Base-by-base conservation (phyloP, 495 filamentous ascomycete species). In the Beverwykella pulmonaria region DNA sequence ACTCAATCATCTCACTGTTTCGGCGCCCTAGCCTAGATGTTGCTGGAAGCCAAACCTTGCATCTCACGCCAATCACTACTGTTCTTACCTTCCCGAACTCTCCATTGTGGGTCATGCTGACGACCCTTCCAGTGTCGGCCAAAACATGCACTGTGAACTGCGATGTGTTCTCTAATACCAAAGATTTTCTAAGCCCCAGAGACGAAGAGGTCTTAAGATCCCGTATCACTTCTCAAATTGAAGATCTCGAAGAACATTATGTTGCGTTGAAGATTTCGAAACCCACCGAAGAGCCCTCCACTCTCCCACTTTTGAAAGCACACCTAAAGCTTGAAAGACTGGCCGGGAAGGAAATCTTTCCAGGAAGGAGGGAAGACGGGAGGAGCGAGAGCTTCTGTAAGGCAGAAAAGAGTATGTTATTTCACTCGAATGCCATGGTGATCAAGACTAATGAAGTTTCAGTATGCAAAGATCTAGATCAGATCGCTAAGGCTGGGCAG, bases 401-500 rank as follows among this genome's bases (percentile, higher is more conserved):
- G 26, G 69, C 64, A 1, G 69, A 71, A 44, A 67, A 54, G 55
- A 19, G 68, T 71, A 49, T 19, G 57, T 59, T 2, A 6, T 48
- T 7, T 27, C 8, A 46, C 30, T 17, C 10, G 48, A 54, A 9
- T 63, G 32, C n/a, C 17, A 2, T n/a, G 20, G 17, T 49, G 30
- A 32, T 6, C 46, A 30, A 34, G 6, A 34, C 30, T 34, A 3
- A 52, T 23, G 9, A 20, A 29, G 19, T 20, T 30, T 27, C 56
- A 68, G 65, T 68, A 1, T 68, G 65, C 47, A 63, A 59, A n/a
- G 65, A 68, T 12, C 65, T 68, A 17, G 59, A 68, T 25, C 14
- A 56, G 23, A 41, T 63, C n/a, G 52, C 59, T 2, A 64, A 57
- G 17, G 52, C 17, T 29, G 23, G 19, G 23, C 12, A 27, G 2